phyloP scores from a whole-genome alignment of 805 yeast genomes.

The Saccharomycopsis javanensis region DNA sequence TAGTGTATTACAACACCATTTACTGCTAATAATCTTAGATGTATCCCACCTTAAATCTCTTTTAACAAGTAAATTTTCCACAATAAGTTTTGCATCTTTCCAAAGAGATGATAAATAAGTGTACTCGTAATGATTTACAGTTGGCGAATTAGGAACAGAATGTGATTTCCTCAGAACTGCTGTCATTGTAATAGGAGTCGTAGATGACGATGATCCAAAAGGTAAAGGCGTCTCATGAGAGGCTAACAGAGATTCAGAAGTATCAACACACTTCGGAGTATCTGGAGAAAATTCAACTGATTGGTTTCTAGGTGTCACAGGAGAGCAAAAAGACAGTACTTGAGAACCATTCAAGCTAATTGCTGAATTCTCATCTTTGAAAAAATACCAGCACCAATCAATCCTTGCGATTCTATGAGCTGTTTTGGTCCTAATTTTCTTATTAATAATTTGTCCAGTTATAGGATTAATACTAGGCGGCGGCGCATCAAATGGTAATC shows the following conservation, averaged over 20 bases:
- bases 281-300: neutral
- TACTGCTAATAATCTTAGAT: constrained; percentile 25
- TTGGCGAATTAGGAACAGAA: constrained; percentile 5
- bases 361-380: constrained; percentile 29
- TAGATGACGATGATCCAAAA: neutral
- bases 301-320: neutral
- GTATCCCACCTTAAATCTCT: constrained; percentile 36
- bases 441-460: constrained; percentile 25
- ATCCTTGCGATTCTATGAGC: constrained; percentile 88
- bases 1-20: constrained; percentile 27
- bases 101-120: constrained; percentile 27
- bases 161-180: neutral
- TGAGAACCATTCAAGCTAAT: constrained; percentile 2
- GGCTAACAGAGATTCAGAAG: neutral
- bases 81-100: constrained; percentile 40
- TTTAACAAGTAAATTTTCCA: constrained; percentile 39
- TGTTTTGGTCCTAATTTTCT: constrained; percentile 43
- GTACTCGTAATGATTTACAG: constrained; percentile 19
- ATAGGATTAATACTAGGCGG: constrained; percentile 37
- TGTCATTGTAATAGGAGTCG: neutral
- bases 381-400: constrained; percentile 77
- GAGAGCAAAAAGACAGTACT: neutral
- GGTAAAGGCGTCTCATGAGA: neutral
- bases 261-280: neutral
- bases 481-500: constrained; percentile 88